Percentiles rank a stretch among this genome's conserved stretches.
Evolutionary conservation across 257 asterid genomes (phyloP).

Genomic region (Linaria vulgaris): DNA sequence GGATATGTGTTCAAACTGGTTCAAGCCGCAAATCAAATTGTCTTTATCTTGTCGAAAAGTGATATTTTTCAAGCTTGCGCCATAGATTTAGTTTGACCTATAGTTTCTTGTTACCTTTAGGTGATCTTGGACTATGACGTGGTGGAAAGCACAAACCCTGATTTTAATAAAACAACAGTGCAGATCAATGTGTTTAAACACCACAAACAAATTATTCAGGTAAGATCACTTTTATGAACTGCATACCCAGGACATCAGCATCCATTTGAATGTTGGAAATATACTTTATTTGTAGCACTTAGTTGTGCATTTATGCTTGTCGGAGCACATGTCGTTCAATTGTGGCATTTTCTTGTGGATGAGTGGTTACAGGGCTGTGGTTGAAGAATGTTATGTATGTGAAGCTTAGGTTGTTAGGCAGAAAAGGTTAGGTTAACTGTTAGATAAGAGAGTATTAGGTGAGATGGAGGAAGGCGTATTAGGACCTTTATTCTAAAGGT

Average conservation of each 20-base stretch:
- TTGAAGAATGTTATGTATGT: too few species aligned
- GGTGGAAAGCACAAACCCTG: conserved; percentile 75
- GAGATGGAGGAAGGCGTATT: too few species aligned
- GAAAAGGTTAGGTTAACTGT: too few species aligned
- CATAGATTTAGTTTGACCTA: background rate
- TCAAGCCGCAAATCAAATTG: background rate
- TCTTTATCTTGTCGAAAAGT: background rate
- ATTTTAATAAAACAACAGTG: conserved; percentile 68
- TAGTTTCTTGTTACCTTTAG: conserved; percentile 21
- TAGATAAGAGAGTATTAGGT: too few species aligned
- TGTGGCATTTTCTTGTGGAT: too few species aligned
- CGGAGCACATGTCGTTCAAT: too few species aligned
- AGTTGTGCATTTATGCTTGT: too few species aligned
- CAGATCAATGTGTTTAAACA: conserved; percentile 80
- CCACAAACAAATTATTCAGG: conserved; percentile 95
- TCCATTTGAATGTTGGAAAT: conserved; percentile 2
- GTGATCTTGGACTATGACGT: conserved; percentile 88
- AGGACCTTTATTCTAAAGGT: too few species aligned
- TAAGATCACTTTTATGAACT: conserved; percentile 23
- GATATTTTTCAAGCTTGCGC: background rate
- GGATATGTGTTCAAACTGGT: too few species aligned
- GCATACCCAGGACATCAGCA: background rate
- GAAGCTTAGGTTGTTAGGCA: too few species aligned
- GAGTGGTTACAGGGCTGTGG: too few species aligned
- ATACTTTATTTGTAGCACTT: conserved; percentile 17